Evolutionary conservation across 495 filamentous ascomycete genomes (phyloP).

Genomic region (Podospora anserina): DNA sequence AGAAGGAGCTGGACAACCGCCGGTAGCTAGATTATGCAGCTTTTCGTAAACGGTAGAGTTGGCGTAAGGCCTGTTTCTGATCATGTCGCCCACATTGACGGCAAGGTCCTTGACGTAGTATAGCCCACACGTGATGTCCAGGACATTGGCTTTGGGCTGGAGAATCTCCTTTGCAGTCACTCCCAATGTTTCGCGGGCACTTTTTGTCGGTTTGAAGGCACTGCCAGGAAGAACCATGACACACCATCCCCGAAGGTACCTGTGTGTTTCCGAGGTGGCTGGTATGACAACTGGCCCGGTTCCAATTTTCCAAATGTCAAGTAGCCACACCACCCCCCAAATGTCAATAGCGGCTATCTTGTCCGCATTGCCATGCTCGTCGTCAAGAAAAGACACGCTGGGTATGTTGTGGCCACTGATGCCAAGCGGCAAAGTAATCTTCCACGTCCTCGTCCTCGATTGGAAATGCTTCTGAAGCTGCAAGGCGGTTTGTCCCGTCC

Average conservation of each 20-base stretch:
- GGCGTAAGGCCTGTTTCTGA: slow-evolving; percentile 7
- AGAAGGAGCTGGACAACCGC: background rate
- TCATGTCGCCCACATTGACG: slow-evolving; percentile 7
- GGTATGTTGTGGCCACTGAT: slow-evolving; percentile 64
- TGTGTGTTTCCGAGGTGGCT: background rate
- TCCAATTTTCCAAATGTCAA: slow-evolving; percentile 59
- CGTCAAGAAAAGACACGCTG: slow-evolving; percentile 67
- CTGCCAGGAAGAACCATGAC: slow-evolving; percentile 44
- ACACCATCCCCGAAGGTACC: slow-evolving; percentile 43
- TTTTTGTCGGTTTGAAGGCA: slow-evolving; percentile 38
- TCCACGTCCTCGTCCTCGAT: slow-evolving; percentile 41
- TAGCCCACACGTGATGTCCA: slow-evolving; percentile 30
- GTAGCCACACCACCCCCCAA: slow-evolving; percentile 58
- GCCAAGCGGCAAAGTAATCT: slow-evolving; percentile 37
- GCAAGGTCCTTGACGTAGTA: slow-evolving; percentile 29
- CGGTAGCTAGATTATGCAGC: slow-evolving; percentile 7
- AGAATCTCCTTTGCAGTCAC: slow-evolving; percentile 24
- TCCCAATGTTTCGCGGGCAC: slow-evolving; percentile 35
- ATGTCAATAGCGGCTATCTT: slow-evolving; percentile 78
- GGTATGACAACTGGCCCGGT: slow-evolving; percentile 1
- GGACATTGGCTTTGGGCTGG: slow-evolving; percentile 5
- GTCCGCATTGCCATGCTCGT: slow-evolving; percentile 56
- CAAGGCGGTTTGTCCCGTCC: slow-evolving; percentile 20
- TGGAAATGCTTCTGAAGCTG: slow-evolving; percentile 32
- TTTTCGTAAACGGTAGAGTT: slow-evolving; percentile 6